phyloP scores from a whole-genome alignment of 140 eudicot species.

The Flaveria floridana region DNA sequence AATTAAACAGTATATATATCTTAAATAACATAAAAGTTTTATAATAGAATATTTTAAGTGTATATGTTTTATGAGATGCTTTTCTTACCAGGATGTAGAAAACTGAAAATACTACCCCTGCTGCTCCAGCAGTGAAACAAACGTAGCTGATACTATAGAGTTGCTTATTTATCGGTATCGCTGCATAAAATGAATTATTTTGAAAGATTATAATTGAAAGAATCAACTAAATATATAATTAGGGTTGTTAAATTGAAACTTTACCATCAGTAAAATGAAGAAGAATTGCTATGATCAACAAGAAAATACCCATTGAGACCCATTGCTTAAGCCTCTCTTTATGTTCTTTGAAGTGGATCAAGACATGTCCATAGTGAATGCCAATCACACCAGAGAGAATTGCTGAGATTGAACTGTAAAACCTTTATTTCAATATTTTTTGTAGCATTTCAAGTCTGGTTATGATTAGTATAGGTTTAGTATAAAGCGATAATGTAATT shows the following conservation, averaged over 20 bases:
- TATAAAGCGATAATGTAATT: no score
- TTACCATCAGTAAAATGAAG: constrained; percentile 91
- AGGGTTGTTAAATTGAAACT: no score
- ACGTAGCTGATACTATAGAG: constrained; percentile 91
- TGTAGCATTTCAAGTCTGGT: no score
- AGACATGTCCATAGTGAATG: constrained; percentile 82
- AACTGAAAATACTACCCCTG: constrained; percentile 79
- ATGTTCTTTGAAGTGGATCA: constrained; percentile 84
- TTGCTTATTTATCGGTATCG: constrained; percentile 95
- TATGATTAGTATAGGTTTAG: no score
- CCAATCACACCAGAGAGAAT: constrained; percentile 80
- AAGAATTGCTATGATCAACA: constrained; percentile 55
- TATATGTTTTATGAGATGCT: background rate
- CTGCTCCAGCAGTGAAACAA: constrained; percentile 92
- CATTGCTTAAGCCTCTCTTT: constrained; percentile 90
- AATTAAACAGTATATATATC: no score
- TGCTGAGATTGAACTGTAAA: constrained; percentile 74
- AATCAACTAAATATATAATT: background rate
- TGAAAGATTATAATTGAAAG: background rate
- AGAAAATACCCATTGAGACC: constrained; percentile 65
- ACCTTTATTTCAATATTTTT: background rate
- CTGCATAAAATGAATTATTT: constrained; percentile 33
- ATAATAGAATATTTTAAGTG: no score
- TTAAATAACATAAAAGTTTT: no score
- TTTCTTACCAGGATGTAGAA: constrained; percentile 65